A percentile compares a stretch with the other conserved stretches of the same genome.
phyloP scores from a whole-genome alignment of 1,284 basidiomycete genomes.

The Cutaneotrichosporon cutaneum region DNA sequence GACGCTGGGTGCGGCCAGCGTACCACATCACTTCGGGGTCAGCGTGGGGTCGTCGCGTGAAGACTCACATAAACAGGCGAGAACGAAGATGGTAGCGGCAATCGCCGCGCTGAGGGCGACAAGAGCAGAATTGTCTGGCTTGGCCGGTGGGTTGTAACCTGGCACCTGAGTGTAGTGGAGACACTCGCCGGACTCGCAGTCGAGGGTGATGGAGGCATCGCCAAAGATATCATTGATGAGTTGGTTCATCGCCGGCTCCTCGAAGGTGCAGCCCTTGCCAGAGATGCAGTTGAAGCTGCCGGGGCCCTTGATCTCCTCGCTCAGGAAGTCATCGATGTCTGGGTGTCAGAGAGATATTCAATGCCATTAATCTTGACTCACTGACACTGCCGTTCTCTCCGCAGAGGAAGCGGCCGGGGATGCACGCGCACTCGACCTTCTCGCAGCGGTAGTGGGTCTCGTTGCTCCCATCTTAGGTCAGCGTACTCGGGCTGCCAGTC shows the following conservation, averaged over 20 bases:
- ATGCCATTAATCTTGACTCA: slow-evolving; percentile 51
- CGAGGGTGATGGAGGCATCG: slow-evolving; percentile 81
- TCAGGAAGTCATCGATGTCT: slow-evolving; percentile 94
- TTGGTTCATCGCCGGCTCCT: slow-evolving; percentile 94
- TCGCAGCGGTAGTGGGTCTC: slow-evolving; percentile 74
- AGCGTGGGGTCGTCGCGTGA: neutral
- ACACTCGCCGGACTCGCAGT: slow-evolving; percentile 89
- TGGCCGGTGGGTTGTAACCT: slow-evolving; percentile 77
- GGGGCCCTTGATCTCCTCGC: slow-evolving; percentile 85
- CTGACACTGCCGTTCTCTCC: slow-evolving; percentile 93
- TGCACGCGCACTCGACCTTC: slow-evolving; percentile 82
- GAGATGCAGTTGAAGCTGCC: slow-evolving; percentile 80
- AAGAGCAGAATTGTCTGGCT: slow-evolving; percentile 75
- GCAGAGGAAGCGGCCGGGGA: slow-evolving; percentile 89
- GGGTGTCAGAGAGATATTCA: neutral
- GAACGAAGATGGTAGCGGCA: slow-evolving; percentile 63
- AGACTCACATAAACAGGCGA: slow-evolving; percentile 52
- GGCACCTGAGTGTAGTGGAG: slow-evolving; percentile 91
- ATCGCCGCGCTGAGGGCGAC: slow-evolving; percentile 79
- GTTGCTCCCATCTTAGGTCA: slow-evolving; percentile 59
- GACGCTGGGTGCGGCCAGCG: slow-evolving; percentile 67
- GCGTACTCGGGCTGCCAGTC: neutral
- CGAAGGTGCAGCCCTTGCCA: slow-evolving; percentile 73
- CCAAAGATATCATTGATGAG: slow-evolving; percentile 92
- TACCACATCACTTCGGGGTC: slow-evolving; percentile 74